Evolutionary conservation across 192 early-diverging fungal genomes (phyloP), one percentile per base, ranked within the genome.

Genomic region (Backusella parvicylindrica): DNA sequence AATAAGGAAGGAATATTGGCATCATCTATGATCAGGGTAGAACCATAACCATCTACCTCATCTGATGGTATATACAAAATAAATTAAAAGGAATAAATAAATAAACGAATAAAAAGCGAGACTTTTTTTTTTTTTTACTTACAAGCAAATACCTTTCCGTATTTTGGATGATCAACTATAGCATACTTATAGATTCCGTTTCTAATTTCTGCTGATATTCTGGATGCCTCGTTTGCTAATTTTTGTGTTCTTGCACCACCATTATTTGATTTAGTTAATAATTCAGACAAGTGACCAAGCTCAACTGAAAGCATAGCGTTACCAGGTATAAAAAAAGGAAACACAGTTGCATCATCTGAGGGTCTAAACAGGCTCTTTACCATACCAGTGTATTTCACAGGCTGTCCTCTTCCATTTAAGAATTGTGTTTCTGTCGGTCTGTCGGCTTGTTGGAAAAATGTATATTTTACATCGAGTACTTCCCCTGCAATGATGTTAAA

Each of bases 11-110:
- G 92, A 6, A 91, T 80, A 53, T 92, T 92, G 6, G 92, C 92
- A 64, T 93, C 92, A 77, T 93, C 92, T 87, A 91, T 91, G 7
- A 93, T 38, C 15, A 91, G 79, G 1, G 71, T 21, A 7, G 86
- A 87, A 2, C 92, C 91, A 70, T 87, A 91, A 9, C 92, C 91
- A 64, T 93, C 92, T 18, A 89, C 84, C 73, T 93, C 92, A 66
- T 88, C 79, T 75, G 36, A 23, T 43, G 28, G 18, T 60, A 60
- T 11, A 50, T 26, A 12, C 12, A 7, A 64, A 26, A 16, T 4
- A 56, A 26, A 40, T 30, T 35, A 21, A 72, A 68, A 30, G 36
- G 5, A 49, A 75, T 33, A 9, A 36, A 32, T 16, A 21, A 6
- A 4, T 3, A 64, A 50, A 11, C 6, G 11, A 33, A 26, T 30